These are phyloP conservation scores for Kazachstania viticola DNA, from an alignment of 805 yeast genomes.

Conservation along the genomic window DNA sequence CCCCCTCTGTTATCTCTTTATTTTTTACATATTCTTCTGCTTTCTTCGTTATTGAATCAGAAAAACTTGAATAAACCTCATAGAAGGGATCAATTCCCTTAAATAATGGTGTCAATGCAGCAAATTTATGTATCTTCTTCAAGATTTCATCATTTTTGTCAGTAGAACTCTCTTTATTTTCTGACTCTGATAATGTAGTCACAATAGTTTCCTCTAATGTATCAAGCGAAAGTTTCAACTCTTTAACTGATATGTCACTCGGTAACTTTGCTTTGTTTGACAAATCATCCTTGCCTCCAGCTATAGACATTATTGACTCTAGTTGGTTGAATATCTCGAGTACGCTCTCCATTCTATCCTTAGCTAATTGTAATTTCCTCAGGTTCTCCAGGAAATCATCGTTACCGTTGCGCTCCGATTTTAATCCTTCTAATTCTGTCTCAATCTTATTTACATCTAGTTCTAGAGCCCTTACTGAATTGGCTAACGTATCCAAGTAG, in stretches of 20 bases:
- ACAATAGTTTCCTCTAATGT: slow-evolving; percentile 36
- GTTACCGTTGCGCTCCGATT: slow-evolving; percentile 10
- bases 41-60: slow-evolving; percentile 29
- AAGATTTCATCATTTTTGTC: slow-evolving; percentile 28
- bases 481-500: slow-evolving; percentile 48
- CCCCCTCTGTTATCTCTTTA: too few relatives aligned
- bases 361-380: slow-evolving; percentile 34
- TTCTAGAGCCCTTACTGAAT: slow-evolving; percentile 45
- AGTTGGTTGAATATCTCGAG: slow-evolving; percentile 35
- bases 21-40: slow-evolving; percentile 25
- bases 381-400: slow-evolving; percentile 26
- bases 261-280: slow-evolving; percentile 3
- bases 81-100: slow-evolving; percentile 40
- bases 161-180: slow-evolving; percentile 8
- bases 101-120: slow-evolving; percentile 41
- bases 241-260: slow-evolving; percentile 18
- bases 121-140: slow-evolving; percentile 36
- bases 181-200: slow-evolving; percentile 30
- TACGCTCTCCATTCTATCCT: slow-evolving; percentile 36
- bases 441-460: slow-evolving; percentile 32
- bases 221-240: slow-evolving; percentile 30
- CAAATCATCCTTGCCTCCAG: too few relatives aligned
- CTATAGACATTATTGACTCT: slow-evolving; percentile 28
- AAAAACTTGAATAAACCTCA: slow-evolving; percentile 38
- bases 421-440: slow-evolving; percentile 16